These are phyloP conservation scores for Mycena alexandri DNA, from an alignment of 768 basidiomycete species.

Conservation along the genomic window DNA sequence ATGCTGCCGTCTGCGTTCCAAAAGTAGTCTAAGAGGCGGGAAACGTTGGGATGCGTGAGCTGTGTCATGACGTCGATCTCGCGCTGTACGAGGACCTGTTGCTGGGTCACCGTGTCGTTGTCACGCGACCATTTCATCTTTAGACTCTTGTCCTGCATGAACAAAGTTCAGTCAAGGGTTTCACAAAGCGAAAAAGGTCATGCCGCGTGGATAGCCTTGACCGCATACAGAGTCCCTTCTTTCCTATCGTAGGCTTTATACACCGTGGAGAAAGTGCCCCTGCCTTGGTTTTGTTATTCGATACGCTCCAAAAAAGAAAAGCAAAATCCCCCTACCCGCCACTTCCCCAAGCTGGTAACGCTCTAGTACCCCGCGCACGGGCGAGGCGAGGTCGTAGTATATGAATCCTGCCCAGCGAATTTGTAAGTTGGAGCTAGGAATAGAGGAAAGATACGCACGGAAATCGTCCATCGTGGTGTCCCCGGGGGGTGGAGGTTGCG, in stretches of 20 bases:
- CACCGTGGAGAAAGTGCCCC: constrained; percentile 92
- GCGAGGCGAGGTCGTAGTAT: constrained; percentile 70
- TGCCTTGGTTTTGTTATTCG: constrained; percentile 56
- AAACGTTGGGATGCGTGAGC: constrained; percentile 87
- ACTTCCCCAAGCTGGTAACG: constrained; percentile 74
- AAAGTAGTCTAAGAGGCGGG: constrained; percentile 82
- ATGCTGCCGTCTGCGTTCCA: constrained; percentile 71
- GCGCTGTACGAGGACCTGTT: not conserved
- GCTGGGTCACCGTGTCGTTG: not conserved
- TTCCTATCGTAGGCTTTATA: constrained; percentile 80
- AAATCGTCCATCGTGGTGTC: constrained; percentile 71
- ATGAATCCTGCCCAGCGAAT: constrained; percentile 68
- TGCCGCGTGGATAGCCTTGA: constrained; percentile 84
- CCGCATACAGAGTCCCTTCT: constrained; percentile 82
- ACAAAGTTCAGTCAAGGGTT: constrained; percentile 56
- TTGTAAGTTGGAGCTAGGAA: not conserved
- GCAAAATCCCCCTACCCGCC: constrained; percentile 72
- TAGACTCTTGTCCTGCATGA: constrained; percentile 27
- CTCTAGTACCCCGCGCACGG: constrained; percentile 68
- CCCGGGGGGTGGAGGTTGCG: constrained; percentile 57
- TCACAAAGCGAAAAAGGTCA: constrained; percentile 44
- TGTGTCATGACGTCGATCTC: constrained; percentile 80
- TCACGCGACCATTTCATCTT: constrained; percentile 55
- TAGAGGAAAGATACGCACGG: constrained; percentile 59
- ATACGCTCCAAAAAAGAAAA: no score